Percentiles rank a stretch among this genome's conserved stretches.
These are phyloP conservation scores for Chloropicon primus DNA, from an alignment of 139 green algal genomes.

Conservation along the genomic window DNA sequence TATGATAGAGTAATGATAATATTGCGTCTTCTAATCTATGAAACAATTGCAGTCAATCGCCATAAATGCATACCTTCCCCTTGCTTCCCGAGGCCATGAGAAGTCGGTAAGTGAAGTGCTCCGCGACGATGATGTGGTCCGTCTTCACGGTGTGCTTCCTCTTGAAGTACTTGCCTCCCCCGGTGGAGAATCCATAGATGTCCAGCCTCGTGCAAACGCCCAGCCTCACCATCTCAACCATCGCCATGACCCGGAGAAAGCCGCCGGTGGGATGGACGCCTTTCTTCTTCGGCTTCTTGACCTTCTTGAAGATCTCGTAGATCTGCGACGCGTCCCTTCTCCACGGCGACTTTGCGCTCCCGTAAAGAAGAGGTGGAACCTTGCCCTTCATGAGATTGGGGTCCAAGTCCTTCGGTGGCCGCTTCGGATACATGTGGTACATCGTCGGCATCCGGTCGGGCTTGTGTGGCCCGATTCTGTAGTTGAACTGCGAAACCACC, in stretches of 20 bases:
- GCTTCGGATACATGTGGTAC: slow-evolving; percentile 16
- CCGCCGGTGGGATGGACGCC: slow-evolving; percentile 12
- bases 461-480: not conserved
- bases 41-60: slow-evolving; percentile 2
- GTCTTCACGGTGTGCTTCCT: slow-evolving; percentile 5
- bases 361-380: not conserved
- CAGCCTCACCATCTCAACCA: slow-evolving; percentile 9
- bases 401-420: slow-evolving; percentile 1
- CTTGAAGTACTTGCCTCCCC: slow-evolving; percentile 21
- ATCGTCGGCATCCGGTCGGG: not conserved
- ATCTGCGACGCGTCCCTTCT: not conserved
- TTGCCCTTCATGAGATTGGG: not conserved
- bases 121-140: slow-evolving; percentile 16
- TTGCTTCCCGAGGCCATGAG: slow-evolving; percentile 12
- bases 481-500: too few relatives aligned
- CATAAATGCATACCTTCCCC: slow-evolving; percentile 15
- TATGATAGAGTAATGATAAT: too few relatives aligned
- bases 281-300: slow-evolving; percentile 11
- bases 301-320: slow-evolving; percentile 20
- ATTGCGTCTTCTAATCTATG: too few relatives aligned
- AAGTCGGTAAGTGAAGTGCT: slow-evolving; percentile 12
- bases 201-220: slow-evolving; percentile 13
- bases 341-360: not conserved
- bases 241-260: slow-evolving; percentile 6
- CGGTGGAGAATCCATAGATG: slow-evolving; percentile 17